Conservation (phyloP, 2,329 filamentous ascomycete genomes). For the Neoarthrinium moseri region DNA sequence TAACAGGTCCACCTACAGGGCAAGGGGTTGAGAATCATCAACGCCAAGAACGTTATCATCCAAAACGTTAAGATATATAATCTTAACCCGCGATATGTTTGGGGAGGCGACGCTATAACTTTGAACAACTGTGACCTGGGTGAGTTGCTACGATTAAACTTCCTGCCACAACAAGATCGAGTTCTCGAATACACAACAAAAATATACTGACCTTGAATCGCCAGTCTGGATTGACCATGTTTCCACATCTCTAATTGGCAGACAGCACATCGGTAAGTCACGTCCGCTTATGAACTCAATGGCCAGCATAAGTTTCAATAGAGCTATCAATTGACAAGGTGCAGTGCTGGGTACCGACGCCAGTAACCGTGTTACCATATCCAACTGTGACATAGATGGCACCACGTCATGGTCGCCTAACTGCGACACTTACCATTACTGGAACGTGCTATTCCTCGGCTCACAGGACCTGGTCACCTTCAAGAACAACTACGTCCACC, state of each 20-base stretch:
- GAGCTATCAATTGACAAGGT: too few species aligned
- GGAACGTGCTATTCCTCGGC: conserved; percentile 58
- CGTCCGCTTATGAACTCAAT: too few species aligned
- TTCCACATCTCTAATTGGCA: conserved; percentile 56
- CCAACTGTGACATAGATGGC: conserved; percentile 60
- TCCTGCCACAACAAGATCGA: background rate
- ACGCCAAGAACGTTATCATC: conserved; percentile 55
- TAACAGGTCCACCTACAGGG: conserved; percentile 26
- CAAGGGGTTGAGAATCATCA: conserved; percentile 51
- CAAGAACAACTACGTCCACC: conserved; percentile 61
- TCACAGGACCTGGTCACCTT: conserved; percentile 55
- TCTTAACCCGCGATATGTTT: conserved; percentile 54
- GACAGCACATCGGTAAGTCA: conserved; percentile 62
- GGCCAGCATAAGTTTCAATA: too few species aligned
- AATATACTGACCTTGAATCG: background rate
- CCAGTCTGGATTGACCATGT: conserved; percentile 51
- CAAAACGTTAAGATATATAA: conserved; percentile 55
- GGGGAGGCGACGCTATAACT: conserved; percentile 57
- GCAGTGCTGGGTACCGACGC: conserved; percentile 53
- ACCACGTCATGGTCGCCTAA: conserved; percentile 51
- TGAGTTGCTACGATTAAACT: background rate
- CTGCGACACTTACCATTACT: conserved; percentile 61
- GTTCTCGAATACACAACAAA: background rate
- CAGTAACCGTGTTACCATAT: conserved; percentile 56
- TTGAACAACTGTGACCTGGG: conserved; percentile 40